phyloP scores from a whole-genome alignment of 495 filamentous ascomycete species.

The Chaetomium cochliodes region DNA sequence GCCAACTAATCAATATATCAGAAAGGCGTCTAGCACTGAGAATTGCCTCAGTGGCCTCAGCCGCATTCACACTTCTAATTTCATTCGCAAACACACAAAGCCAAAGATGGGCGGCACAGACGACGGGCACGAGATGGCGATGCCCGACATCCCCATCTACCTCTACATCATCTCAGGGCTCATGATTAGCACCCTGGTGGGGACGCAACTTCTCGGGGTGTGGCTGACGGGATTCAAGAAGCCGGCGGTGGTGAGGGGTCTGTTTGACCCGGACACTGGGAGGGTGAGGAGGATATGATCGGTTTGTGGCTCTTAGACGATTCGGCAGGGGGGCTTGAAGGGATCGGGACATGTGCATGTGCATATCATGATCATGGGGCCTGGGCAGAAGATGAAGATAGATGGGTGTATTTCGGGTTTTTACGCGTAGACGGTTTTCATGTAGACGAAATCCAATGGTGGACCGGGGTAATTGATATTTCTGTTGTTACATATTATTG shows the following conservation, averaged over 20 bases:
- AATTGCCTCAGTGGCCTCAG: too few relatives aligned
- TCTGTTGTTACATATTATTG: too few relatives aligned
- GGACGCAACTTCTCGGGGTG: slow-evolving; percentile 6
- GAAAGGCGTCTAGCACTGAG: too few relatives aligned
- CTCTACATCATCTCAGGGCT: slow-evolving; percentile 20
- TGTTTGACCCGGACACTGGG: not conserved
- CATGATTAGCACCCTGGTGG: slow-evolving; percentile 4
- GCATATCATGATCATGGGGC: too few relatives aligned
- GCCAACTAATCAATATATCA: too few relatives aligned
- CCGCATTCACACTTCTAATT: not conserved
- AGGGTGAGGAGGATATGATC: not conserved
- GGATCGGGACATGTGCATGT: too few relatives aligned
- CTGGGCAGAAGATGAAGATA: too few relatives aligned
- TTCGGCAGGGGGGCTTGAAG: not conserved
- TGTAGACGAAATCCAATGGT: too few relatives aligned
- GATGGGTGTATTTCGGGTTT: too few relatives aligned
- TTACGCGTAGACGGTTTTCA: too few relatives aligned
- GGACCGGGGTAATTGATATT: too few relatives aligned
- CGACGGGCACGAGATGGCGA: slow-evolving; percentile 3
- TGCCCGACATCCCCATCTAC: slow-evolving; percentile 16
- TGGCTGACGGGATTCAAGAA: slow-evolving; percentile 20
- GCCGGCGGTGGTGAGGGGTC: not conserved
- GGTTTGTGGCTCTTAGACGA: not conserved
- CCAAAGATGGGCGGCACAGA: slow-evolving; percentile 2
- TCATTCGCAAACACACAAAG: not conserved